phyloP scores from a whole-genome alignment of 1,139 yeast species.

The Zhuliangozyma parablackwelliae region DNA sequence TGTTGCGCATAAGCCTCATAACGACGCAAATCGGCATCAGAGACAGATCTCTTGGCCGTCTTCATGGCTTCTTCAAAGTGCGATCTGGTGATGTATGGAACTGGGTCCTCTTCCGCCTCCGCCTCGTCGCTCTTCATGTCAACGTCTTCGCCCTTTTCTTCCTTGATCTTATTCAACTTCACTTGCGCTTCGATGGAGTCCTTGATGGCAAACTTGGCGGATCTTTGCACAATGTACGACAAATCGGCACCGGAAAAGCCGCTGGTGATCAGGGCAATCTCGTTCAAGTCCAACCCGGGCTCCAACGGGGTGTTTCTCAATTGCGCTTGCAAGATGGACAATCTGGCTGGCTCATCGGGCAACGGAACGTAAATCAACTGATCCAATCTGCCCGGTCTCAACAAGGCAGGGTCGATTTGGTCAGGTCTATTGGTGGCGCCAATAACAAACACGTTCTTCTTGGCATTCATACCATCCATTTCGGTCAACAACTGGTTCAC shows the following conservation, averaged over 20 bases:
- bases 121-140: slow-evolving; percentile 46
- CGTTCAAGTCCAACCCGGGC: slow-evolving; percentile 85
- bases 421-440: slow-evolving; percentile 99
- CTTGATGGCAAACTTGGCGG: slow-evolving; percentile 97
- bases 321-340: slow-evolving; percentile 91
- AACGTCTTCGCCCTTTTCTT: slow-evolving; percentile 42
- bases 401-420: slow-evolving; percentile 96
- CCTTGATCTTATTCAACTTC: slow-evolving; percentile 50
- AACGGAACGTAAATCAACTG: slow-evolving; percentile 97
- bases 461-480: slow-evolving; percentile 99
- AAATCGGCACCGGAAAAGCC: slow-evolving; percentile 99
- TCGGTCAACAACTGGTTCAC: slow-evolving; percentile 97
- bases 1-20: slow-evolving; percentile 98
- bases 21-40: slow-evolving; percentile 96
- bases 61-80: slow-evolving; percentile 99
- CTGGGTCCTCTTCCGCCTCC: slow-evolving; percentile 73
- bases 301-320: slow-evolving; percentile 97
- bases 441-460: slow-evolving; percentile 95
- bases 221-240: slow-evolving; percentile 93
- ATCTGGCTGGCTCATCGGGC: slow-evolving; percentile 92
- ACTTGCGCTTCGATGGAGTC: slow-evolving; percentile 89
- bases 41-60: slow-evolving; percentile 95
- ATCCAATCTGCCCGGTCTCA: slow-evolving; percentile 99
- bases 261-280: slow-evolving; percentile 87
- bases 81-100: slow-evolving; percentile 87